Conservation (phyloP, 768 basidiomycete genomes). For the Tulasnella sp. region DNA sequence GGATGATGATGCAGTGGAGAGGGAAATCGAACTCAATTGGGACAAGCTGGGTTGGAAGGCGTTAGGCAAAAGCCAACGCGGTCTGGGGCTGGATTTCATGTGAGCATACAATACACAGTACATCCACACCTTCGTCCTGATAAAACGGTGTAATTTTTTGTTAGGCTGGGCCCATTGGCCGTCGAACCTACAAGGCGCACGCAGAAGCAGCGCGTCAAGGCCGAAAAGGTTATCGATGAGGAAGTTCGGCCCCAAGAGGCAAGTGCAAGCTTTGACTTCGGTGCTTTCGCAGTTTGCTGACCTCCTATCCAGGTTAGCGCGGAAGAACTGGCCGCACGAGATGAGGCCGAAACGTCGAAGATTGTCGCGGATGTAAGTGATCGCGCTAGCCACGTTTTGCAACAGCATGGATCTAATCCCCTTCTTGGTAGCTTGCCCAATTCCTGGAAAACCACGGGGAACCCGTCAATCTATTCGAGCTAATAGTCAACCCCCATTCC, state of each 20-base stretch:
- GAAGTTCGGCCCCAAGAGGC: neutral
- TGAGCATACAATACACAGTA: slow-evolving; percentile 35
- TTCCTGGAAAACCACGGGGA: neutral
- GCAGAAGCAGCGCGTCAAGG: neutral
- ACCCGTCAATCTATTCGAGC: slow-evolving; percentile 67
- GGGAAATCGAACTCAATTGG: slow-evolving; percentile 54
- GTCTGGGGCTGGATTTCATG: slow-evolving; percentile 83
- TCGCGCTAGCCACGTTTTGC: neutral
- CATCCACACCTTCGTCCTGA: neutral
- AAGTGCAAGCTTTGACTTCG: neutral
- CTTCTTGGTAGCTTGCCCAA: neutral
- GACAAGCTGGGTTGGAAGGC: slow-evolving; percentile 76
- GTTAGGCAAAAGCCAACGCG: slow-evolving; percentile 66
- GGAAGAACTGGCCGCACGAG: slow-evolving; percentile 62
- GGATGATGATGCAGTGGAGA: slow-evolving; percentile 24
- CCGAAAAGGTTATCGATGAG: neutral
- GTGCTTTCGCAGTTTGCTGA: no score
- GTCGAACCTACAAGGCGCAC: slow-evolving; percentile 26
- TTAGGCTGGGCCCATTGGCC: slow-evolving; percentile 85
- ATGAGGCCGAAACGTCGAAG: slow-evolving; percentile 82
- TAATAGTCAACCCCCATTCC: slow-evolving; percentile 80
- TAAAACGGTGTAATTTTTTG: slow-evolving; percentile 18
- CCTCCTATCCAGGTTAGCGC: slow-evolving; percentile 40
- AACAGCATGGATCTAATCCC: neutral
- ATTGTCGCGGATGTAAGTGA: slow-evolving; percentile 66